A percentile compares a stretch with the other conserved stretches of the same genome.
phyloP scores from a whole-genome alignment of 1,284 basidiomycete species.

The Irpex sp. region DNA sequence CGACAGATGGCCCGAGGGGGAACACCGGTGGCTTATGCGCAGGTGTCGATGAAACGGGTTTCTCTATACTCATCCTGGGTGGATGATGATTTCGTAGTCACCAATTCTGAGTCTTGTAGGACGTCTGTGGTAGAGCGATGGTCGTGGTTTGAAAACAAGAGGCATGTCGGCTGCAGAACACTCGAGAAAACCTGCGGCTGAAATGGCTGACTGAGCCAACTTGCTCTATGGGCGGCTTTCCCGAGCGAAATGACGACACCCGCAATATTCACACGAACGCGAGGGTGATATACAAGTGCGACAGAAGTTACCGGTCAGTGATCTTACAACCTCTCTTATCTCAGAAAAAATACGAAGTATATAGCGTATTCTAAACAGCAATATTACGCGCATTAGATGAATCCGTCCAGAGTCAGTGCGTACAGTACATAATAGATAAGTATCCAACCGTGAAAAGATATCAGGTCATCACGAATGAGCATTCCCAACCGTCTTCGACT shows the following conservation, averaged over 20 bases:
- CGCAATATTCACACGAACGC: too few relatives aligned
- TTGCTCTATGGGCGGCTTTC: background rate
- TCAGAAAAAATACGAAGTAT: background rate
- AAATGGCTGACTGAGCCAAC: background rate
- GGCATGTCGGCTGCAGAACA: constrained; percentile 20
- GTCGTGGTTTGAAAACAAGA: background rate
- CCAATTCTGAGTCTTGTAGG: background rate
- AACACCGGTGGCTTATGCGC: constrained; percentile 24
- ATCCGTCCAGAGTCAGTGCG: constrained; percentile 2
- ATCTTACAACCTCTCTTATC: background rate
- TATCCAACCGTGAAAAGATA: background rate
- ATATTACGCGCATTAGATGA: background rate
- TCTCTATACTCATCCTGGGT: background rate
- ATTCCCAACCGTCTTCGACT: constrained; percentile 1
- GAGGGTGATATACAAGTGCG: too few relatives aligned
- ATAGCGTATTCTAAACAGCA: background rate
- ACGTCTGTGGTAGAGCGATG: background rate
- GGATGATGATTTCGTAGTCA: background rate
- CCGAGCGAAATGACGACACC: background rate
- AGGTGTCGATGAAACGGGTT: constrained; percentile 13
- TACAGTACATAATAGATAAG: constrained; percentile 5
- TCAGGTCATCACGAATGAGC: background rate
- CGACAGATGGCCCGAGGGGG: constrained; percentile 22
- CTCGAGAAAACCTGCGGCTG: constrained; percentile 1
- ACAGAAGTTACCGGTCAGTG: too few relatives aligned